Evolutionary conservation across 129 eudicot genomes (phyloP).

Genomic region (Sambucus nigra): DNA sequence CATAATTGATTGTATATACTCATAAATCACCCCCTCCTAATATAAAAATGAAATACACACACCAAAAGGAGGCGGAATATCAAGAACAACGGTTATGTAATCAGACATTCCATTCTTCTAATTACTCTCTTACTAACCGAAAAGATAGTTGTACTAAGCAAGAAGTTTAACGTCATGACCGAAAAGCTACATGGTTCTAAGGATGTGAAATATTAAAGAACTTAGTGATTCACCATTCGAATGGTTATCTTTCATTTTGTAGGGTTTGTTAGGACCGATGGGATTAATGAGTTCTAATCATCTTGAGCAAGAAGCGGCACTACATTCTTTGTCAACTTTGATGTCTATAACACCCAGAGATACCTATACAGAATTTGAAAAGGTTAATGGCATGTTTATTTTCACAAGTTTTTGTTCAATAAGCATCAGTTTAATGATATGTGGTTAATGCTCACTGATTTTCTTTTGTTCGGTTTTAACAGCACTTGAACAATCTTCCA

Average conservation of each 20-base stretch:
- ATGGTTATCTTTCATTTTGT: constrained; percentile 9
- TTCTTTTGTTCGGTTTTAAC: constrained; percentile 17
- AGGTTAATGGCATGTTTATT: constrained; percentile 33
- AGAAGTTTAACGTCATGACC: not conserved
- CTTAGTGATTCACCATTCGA: constrained; percentile 3
- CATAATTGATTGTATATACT: no score
- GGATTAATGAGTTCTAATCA: constrained; percentile 72
- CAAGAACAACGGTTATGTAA: no score
- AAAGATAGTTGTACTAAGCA: not conserved
- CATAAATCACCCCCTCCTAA: no score
- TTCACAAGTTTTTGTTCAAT: not conserved
- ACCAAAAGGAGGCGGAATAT: no score
- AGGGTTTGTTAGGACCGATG: constrained; percentile 73
- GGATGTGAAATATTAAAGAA: not conserved
- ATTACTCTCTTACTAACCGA: no score
- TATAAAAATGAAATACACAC: no score
- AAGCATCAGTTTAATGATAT: not conserved
- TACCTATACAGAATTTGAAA: constrained; percentile 68
- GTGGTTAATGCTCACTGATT: not conserved
- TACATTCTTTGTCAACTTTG: constrained; percentile 71
- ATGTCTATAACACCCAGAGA: constrained; percentile 78
- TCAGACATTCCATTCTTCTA: no score
- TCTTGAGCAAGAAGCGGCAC: constrained; percentile 81
- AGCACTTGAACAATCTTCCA: constrained; percentile 67
- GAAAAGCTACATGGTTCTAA: not conserved